These are phyloP conservation scores for Rutstroemia sp. DNA, from an alignment of 2,329 filamentous ascomycete species.

Conservation along the genomic window DNA sequence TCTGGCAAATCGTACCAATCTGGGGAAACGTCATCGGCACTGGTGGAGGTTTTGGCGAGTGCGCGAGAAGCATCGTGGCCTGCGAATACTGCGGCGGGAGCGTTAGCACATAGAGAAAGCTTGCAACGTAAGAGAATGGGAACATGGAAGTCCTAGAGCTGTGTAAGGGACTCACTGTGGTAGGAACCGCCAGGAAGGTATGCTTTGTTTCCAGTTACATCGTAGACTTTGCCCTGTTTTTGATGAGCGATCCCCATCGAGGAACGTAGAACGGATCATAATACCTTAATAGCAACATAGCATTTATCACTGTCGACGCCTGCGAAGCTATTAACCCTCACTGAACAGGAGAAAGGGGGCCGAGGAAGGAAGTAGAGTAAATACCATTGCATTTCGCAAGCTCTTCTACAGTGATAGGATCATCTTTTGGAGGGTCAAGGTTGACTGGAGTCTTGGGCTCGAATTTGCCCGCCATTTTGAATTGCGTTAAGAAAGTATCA, in stretches of 20 bases:
- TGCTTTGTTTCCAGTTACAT: slow-evolving; percentile 82
- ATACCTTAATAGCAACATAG: slow-evolving; percentile 64
- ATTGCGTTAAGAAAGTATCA: not conserved
- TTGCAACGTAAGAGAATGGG: not conserved
- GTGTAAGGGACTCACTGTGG: slow-evolving; percentile 52
- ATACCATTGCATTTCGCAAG: slow-evolving; percentile 77
- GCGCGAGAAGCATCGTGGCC: slow-evolving; percentile 95
- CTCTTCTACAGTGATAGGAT: slow-evolving; percentile 74
- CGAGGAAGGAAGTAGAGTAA: slow-evolving; percentile 25
- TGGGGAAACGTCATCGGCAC: slow-evolving; percentile 71
- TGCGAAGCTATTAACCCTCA: slow-evolving; percentile 29
- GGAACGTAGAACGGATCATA: not conserved
- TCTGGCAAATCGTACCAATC: slow-evolving; percentile 80
- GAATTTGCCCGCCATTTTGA: slow-evolving; percentile 56
- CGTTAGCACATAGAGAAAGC: not conserved
- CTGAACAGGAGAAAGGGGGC: not conserved
- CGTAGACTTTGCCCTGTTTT: slow-evolving; percentile 78
- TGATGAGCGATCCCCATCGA: not conserved
- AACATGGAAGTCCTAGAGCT: not conserved
- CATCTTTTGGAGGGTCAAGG: slow-evolving; percentile 78
- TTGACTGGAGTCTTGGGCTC: slow-evolving; percentile 70
- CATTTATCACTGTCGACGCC: slow-evolving; percentile 57
- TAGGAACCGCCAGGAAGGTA: slow-evolving; percentile 82
- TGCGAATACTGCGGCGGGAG: slow-evolving; percentile 64
- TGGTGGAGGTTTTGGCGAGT: slow-evolving; percentile 78